Evolutionary conservation across 331 rosid genomes (phyloP).

Genomic region (Spiraea crenata): DNA sequence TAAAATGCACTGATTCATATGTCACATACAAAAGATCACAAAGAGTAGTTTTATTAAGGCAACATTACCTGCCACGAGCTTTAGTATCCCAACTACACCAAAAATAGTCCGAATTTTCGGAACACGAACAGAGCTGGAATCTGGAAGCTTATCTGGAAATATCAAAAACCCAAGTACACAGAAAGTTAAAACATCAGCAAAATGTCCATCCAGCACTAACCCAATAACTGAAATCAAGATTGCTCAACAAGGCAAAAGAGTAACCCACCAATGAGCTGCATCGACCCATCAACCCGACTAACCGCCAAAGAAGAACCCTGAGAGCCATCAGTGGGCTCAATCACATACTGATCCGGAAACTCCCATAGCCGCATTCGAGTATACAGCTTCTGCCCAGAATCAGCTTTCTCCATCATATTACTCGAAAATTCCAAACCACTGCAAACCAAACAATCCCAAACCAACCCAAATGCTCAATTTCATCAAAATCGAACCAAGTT

Average conservation of each 20-base stretch:
- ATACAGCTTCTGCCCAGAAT: conserved; percentile 77
- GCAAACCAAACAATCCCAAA: background rate
- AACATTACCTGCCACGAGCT: conserved; percentile 77
- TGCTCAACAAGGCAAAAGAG: background rate
- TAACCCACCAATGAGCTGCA: conserved; percentile 74
- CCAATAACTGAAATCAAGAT: background rate
- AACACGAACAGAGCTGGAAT: conserved; percentile 60
- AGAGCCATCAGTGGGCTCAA: conserved; percentile 97
- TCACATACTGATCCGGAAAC: conserved; percentile 75
- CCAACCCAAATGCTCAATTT: background rate
- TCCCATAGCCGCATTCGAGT: conserved; percentile 91
- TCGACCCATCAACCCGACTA: conserved; percentile 71
- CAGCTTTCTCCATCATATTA: conserved; percentile 78
- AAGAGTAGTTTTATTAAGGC: conserved; percentile 20
- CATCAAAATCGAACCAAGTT: background rate
- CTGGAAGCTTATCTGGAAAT: conserved; percentile 77
- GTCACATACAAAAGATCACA: background rate
- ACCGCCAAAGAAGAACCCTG: conserved; percentile 73
- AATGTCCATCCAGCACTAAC: background rate
- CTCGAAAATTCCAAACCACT: background rate
- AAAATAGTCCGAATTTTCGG: conserved; percentile 75
- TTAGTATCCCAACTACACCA: conserved; percentile 83
- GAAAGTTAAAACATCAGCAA: background rate
- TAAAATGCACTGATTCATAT: background rate
- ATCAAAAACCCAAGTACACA: background rate